Base-by-base conservation (phyloP, 2,329 filamentous ascomycete species). In the Exophiala sp. region DNA sequence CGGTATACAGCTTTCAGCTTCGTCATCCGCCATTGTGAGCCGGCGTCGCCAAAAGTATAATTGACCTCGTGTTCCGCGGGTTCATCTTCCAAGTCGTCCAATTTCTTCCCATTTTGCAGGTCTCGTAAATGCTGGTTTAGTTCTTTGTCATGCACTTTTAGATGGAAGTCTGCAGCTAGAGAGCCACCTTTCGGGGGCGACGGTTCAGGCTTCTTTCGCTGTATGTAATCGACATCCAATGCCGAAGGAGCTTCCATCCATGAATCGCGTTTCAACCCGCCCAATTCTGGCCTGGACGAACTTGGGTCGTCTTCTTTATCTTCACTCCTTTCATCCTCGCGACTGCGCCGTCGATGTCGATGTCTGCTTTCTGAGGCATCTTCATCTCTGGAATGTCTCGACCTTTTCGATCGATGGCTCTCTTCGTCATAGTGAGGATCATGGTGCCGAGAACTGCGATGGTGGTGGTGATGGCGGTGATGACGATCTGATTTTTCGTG, bases 21-120 rank as follows among this genome's bases (percentile, higher is more conserved):
- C 4, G 85, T 95, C 90, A 98, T 95, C 43, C 94, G 83, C 93
- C 94, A 98, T 61, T 88, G 81, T 11, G 90, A 91, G 0, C 93
- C 91, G 5, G 80, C 72, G 65, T 98, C 93, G 14, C 94, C 93
- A 67, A 98, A 94, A 0, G 73, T 86, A 64, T 97, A 98, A 50
- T 80, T 74, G 7, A 94, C 80, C 48, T 86, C 78, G 46, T 81
- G 74, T 38, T 80, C 70, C 1, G 75, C 72, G 1, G 77, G 73
- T 16, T 56, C 48, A 13, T 35, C 38, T 24, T 53, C 70, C 8
- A 79, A 65, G 11, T 80, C 74, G 22, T 80, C 76, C 1, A 76
- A 56, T 0, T 67, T 69, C 43, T 77, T 81, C 2, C 79, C 77
- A 38, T 51, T 47, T 29, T 81, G 77, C 8, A 86, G 61, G 53